Base-by-base conservation (phyloP, 352 stramenopile genomes). In the Pythium grandisporangium region DNA sequence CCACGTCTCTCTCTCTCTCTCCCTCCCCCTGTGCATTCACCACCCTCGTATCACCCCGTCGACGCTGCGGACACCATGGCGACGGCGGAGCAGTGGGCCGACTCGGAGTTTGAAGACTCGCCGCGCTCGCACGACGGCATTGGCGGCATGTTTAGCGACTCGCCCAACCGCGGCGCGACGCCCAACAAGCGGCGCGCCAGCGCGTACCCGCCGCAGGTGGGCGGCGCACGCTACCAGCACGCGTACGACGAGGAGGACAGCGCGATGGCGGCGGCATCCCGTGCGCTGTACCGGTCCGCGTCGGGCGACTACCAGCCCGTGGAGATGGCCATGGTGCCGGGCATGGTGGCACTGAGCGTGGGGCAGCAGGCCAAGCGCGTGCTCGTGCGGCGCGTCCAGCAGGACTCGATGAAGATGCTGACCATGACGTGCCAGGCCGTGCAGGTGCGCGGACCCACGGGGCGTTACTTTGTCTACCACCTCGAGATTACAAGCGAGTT, bases 401-500 rank as follows among this genome's bases (percentile, higher is more conserved):
- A 88, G 45, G 72, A 87, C 53, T 83, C 73, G 27, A 71, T 92
- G 61, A 81, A 77, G 53, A 74, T 84, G 57, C 48, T 92, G 22
- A 48, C 55, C 13, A 84, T 92, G 59, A 48, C 42, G 19, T 84
- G 69, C 29, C 66, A 85, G 40, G 79, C 79, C 16, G 76, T 92
- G 27, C 52, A 85, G 26, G 79, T 92, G 41, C 74, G 79, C 41
- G 74, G 73, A 13, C 68, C 73, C 3, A 85, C 79, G 6, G 74
- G 73, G 27, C 83, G 59, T 48, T 92, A 92, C 61, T 85, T 83
- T 48, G 76, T 84, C 4, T 92, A 92, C 52, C 79, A 92, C 51
- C 25, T 92, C 24, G 78, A 88, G 51, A 86, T 92, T 61, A 86
- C 79, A 16, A 88, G 76, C 55, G 79, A 92, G 42, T 92, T 70